Evolutionary conservation across 805 yeast genomes (phyloP), one percentile per base, ranked within the genome.

Genomic region (Candida sphagnicola): DNA sequence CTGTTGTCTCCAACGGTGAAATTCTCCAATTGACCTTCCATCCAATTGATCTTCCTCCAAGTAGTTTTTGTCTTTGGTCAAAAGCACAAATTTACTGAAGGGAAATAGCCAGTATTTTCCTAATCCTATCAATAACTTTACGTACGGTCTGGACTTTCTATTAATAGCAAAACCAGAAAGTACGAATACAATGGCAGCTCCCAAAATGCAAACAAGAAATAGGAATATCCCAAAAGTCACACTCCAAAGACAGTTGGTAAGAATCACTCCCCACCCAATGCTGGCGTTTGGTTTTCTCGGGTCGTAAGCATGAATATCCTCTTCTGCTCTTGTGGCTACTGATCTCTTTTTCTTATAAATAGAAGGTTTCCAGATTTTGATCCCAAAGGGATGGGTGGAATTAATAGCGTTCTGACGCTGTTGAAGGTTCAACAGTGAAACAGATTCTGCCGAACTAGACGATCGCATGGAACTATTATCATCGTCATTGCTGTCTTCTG

Each of bases 331-430:
- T 29, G 80, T 73, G 49, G 93, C 93, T 23, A 93, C 97, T 3
- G 96, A 86, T 53, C 99, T 80, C 42, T 77, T 75, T 60, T 93
- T 93, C 59, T 93, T 93, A 64, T 93, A 93, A 40, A 93, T 68
- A 2, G 98, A 96, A 1, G 99, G 99, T 56, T 93, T 93, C 99
- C 99, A 93, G 51, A 93, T 87, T 59, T 96, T 83, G 33, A 93
- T 91, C 73, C 99, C 99, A 54, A 93, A 93, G 0, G 99, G 99
- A 67, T 93, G 99, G 4, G 97, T 89, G 37, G 85, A 81, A 56
- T 93, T 93, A 56, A 93, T 93, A 12, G 99, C 99, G 50, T 86
- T 90, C 61, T 93, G 99, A 47, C 97, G 80, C 49, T 90, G 96
- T 43, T 93, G 73, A 39, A 91, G 71, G 4, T 96, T 93, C 56